Percentiles rank a stretch among this genome's conserved stretches.
Evolutionary conservation across 257 asterid genomes (phyloP).

Genomic region (Linderniella brevidens): DNA sequence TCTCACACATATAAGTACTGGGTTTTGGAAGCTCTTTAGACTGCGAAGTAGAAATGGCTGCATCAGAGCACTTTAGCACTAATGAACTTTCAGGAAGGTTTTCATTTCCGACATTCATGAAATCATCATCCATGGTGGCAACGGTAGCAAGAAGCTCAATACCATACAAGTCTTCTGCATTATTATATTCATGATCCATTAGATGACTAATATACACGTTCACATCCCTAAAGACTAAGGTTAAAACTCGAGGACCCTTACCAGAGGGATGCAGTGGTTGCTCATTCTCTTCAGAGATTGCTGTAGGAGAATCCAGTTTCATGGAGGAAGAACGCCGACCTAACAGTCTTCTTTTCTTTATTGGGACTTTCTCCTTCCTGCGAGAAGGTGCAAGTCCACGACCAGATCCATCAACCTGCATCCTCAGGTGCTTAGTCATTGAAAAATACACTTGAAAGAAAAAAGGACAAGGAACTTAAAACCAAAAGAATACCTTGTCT

Average conservation of each 20-base stretch:
- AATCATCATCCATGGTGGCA: constrained; percentile 38
- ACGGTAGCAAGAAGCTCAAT: constrained; percentile 78
- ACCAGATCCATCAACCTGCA: constrained; percentile 33
- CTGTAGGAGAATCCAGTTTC: not conserved
- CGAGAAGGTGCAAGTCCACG: constrained; percentile 21
- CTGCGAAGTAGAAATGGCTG: not conserved
- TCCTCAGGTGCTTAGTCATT: constrained; percentile 5
- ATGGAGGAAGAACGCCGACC: too few species aligned
- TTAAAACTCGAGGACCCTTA: constrained; percentile 5
- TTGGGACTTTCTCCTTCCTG: constrained; percentile 35
- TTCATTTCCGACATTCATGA: constrained; percentile 16
- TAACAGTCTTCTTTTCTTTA: constrained; percentile 45
- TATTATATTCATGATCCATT: constrained; percentile 12
- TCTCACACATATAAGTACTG: too few species aligned
- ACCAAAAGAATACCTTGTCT: constrained; percentile 40
- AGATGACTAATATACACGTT: constrained; percentile 11
- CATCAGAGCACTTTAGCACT: not conserved
- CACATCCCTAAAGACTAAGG: constrained; percentile 16
- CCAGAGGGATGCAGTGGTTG: constrained; percentile 22
- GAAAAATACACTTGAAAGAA: not conserved
- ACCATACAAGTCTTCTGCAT: constrained; percentile 57
- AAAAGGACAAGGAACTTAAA: not conserved
- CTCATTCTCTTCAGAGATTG: constrained; percentile 20
- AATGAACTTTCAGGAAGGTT: constrained; percentile 10
- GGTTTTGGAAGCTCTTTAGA: too few species aligned